These are phyloP conservation scores for Chrysoporthe austroafricana DNA, from an alignment of 2,329 filamentous ascomycete genomes.

Conservation along the genomic window DNA sequence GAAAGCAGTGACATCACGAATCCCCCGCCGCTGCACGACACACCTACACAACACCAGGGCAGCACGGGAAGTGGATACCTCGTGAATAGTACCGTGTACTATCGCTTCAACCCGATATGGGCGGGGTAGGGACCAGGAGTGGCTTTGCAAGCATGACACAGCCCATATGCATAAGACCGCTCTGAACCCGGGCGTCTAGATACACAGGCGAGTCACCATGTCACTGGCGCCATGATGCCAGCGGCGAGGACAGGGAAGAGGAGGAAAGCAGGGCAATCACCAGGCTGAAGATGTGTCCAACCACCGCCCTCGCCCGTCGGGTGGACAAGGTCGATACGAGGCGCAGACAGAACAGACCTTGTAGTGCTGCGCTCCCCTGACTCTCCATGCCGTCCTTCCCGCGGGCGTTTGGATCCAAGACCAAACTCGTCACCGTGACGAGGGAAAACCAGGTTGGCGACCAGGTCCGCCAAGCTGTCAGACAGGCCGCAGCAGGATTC, in stretches of 20 bases:
- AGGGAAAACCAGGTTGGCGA: neutral
- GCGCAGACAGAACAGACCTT: no score
- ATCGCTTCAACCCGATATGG: neutral
- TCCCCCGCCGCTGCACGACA: neutral
- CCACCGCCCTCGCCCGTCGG: no score
- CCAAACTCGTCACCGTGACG: no score
- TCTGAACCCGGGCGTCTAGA: neutral
- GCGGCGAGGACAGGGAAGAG: no score
- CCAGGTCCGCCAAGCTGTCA: neutral
- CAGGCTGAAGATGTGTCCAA: no score
- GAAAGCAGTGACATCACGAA: neutral
- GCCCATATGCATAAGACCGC: neutral
- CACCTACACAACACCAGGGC: neutral
- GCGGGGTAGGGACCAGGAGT: neutral
- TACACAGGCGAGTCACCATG: neutral
- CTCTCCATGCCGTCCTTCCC: neutral
- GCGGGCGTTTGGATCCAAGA: no score
- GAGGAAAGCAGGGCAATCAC: no score
- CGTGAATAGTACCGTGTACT: no score
- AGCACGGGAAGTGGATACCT: neutral
- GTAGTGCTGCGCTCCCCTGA: no score
- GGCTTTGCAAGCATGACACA: neutral
- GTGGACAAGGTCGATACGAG: no score
- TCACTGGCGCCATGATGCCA: neutral
- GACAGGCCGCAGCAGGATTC: no score